Percentiles rank a stretch among this genome's conserved stretches.
Conservation (phyloP, 2,329 filamentous ascomycete species). For the Phialophora tarda region DNA sequence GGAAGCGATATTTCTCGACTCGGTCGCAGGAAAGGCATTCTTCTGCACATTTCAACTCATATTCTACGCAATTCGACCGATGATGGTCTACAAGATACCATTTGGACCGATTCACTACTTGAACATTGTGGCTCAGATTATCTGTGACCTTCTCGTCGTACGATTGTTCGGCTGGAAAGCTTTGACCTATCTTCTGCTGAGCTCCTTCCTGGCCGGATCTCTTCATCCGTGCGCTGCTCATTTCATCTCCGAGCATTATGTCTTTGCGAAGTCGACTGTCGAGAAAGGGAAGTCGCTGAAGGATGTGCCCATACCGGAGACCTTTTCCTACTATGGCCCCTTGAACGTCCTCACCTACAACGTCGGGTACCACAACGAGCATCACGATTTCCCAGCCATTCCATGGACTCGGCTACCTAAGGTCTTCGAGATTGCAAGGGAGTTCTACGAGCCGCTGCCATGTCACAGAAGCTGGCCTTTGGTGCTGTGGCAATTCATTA, state of each 20-base stretch:
- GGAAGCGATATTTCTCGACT: slow-evolving; percentile 92
- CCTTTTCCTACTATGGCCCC: slow-evolving; percentile 93
- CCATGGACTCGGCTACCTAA: slow-evolving; percentile 87
- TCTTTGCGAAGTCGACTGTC: slow-evolving; percentile 61
- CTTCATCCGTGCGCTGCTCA: slow-evolving; percentile 94
- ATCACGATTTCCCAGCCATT: slow-evolving; percentile 97
- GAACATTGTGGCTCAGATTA: slow-evolving; percentile 78
- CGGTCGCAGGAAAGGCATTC: slow-evolving; percentile 91
- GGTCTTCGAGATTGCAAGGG: slow-evolving; percentile 78
- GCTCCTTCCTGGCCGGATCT: slow-evolving; percentile 90
- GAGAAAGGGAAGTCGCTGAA: slow-evolving; percentile 43
- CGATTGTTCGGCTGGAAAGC: slow-evolving; percentile 66
- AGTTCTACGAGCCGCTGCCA: slow-evolving; percentile 90
- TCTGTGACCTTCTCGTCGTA: slow-evolving; percentile 76
- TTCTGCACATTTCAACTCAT: slow-evolving; percentile 99
- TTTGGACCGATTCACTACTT: slow-evolving; percentile 82
- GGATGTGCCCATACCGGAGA: slow-evolving; percentile 74
- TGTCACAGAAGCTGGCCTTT: slow-evolving; percentile 87
- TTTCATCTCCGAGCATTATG: slow-evolving; percentile 98
- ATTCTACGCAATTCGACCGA: slow-evolving; percentile 95
- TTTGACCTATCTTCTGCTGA: slow-evolving; percentile 82
- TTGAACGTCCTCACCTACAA: slow-evolving; percentile 96
- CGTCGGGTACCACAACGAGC: slow-evolving; percentile 96
- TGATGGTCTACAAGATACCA: slow-evolving; percentile 89
- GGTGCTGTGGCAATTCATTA: slow-evolving; percentile 94